phyloP scores from a whole-genome alignment of 2,329 filamentous ascomycete genomes.

The Stagonosporopsis rhizophila region DNA sequence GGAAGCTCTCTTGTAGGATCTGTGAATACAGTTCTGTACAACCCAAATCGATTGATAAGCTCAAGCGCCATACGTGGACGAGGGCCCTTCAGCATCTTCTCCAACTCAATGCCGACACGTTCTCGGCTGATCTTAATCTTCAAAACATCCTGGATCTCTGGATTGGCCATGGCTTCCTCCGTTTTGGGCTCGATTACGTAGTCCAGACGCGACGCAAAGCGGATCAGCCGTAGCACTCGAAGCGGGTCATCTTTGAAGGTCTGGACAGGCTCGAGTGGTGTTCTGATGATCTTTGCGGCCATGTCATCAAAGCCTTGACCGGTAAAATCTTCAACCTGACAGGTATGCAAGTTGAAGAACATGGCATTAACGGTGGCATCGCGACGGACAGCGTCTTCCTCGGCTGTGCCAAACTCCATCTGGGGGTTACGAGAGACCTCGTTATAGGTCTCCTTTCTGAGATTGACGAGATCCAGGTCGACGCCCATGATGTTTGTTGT shows the following conservation, averaged over 20 bases:
- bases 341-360: slow-evolving; percentile 90
- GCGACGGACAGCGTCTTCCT: slow-evolving; percentile 86
- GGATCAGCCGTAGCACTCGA: slow-evolving; percentile 82
- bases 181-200: slow-evolving; percentile 78
- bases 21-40: slow-evolving; percentile 78
- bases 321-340: slow-evolving; percentile 84
- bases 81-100: slow-evolving; percentile 83
- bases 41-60: slow-evolving; percentile 69
- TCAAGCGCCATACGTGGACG: slow-evolving; percentile 68
- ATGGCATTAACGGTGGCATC: slow-evolving; percentile 96
- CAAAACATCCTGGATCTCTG: slow-evolving; percentile 80
- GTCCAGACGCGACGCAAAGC: slow-evolving; percentile 84
- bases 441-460: slow-evolving; percentile 88
- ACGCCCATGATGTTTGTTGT: slow-evolving; percentile 84
- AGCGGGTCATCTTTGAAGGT: slow-evolving; percentile 96
- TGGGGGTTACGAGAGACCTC: slow-evolving; percentile 89
- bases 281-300: slow-evolving; percentile 74
- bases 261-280: slow-evolving; percentile 84
- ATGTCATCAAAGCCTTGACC: slow-evolving; percentile 77
- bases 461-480: slow-evolving; percentile 93
- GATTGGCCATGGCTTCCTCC: slow-evolving; percentile 75
- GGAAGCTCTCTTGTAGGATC: slow-evolving; percentile 66
- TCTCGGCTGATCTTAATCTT: slow-evolving; percentile 90
- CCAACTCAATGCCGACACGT: slow-evolving; percentile 82
- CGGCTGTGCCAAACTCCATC: slow-evolving; percentile 91